Evolutionary conservation across 495 filamentous ascomycete genomes (phyloP).

Genomic region (Podospora conica): DNA sequence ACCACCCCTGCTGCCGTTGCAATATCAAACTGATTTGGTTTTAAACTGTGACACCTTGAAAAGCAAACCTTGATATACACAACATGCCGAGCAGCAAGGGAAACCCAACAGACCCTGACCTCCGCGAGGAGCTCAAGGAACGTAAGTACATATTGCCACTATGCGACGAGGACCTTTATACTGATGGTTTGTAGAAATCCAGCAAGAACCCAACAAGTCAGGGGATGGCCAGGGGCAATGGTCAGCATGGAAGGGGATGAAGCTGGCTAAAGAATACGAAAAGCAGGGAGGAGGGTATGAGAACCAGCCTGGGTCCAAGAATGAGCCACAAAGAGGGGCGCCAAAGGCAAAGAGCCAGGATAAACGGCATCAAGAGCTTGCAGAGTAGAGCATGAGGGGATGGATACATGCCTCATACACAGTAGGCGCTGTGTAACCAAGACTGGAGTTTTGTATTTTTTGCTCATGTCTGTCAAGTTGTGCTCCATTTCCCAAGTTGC

Average conservation of each 20-base stretch:
- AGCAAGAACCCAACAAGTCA: slow-evolving; percentile 49
- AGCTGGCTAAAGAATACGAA: slow-evolving; percentile 51
- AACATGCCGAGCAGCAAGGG: slow-evolving; percentile 37
- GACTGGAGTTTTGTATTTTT: neutral
- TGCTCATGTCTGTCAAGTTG: neutral
- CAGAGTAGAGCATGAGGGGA: slow-evolving; percentile 4
- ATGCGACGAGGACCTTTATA: neutral
- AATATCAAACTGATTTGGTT: too few relatives aligned
- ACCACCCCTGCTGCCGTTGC: neutral
- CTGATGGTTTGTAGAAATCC: slow-evolving; percentile 30
- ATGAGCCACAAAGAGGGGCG: slow-evolving; percentile 44
- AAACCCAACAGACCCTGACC: slow-evolving; percentile 48
- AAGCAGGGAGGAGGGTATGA: slow-evolving; percentile 47
- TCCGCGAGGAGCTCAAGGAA: slow-evolving; percentile 47
- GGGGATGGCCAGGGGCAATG: slow-evolving; percentile 49
- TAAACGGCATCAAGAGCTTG: slow-evolving; percentile 23
- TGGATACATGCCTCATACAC: too few relatives aligned
- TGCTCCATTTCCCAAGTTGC: neutral
- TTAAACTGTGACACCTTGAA: neutral
- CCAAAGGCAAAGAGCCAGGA: slow-evolving; percentile 35
- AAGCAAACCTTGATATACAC: neutral
- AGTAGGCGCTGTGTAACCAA: neutral
- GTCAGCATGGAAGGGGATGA: slow-evolving; percentile 53
- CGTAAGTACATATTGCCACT: slow-evolving; percentile 18
- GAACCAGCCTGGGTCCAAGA: slow-evolving; percentile 46